Base-by-base conservation (phyloP, 805 yeast genomes). In the Wickerhamiella nectarea region DNA sequence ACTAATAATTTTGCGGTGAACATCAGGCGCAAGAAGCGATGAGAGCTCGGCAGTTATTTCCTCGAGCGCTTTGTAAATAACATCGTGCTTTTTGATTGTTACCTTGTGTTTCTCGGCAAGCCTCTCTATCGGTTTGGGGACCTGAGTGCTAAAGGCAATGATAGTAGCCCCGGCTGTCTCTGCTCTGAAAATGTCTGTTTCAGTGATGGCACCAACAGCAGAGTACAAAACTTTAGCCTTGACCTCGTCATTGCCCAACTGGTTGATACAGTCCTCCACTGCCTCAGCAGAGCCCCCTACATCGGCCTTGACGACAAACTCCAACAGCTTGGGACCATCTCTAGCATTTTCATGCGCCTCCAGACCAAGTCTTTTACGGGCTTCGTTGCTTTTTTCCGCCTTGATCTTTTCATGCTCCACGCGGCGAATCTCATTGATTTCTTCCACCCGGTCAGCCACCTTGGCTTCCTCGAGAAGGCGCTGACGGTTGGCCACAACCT, bases 271-370 rank as follows among this genome's bases (percentile, higher is more conserved):
- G 58, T 87, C 95, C 31, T 67, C 71, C 26, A 91, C 81, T 1
- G 98, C 98, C 58, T 91, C 98, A 0, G 83, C 81, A 0, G 97
- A 87, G 0, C 98, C 98, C 52, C 79, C 78, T 1, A 89, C 96
- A 62, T 91, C 98, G 0, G 95, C 82, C 57, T 83, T 85, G 28
- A 91, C 67, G 21, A 91, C 77, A 50, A 78, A 85, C 24, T 75
- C 74, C 4, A 75, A 62, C 51, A n/a, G 35, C 53, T 17, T 34
- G 25, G 43, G 38, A 3, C 43, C 17, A 6, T 55, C 66, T 44
- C 59, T 63, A 3, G 63, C 58, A 43, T 51, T 64, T 44, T 59
- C 66, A 25, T n/a, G n/a, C n/a, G 57, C 61, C 45, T 69, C 63
- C 44, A 81, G 67, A 0, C 93, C 93, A 42, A 76, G 72, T 49